phyloP scores from a whole-genome alignment of 139 green algal genomes.

The Trebouxia sp. region DNA sequence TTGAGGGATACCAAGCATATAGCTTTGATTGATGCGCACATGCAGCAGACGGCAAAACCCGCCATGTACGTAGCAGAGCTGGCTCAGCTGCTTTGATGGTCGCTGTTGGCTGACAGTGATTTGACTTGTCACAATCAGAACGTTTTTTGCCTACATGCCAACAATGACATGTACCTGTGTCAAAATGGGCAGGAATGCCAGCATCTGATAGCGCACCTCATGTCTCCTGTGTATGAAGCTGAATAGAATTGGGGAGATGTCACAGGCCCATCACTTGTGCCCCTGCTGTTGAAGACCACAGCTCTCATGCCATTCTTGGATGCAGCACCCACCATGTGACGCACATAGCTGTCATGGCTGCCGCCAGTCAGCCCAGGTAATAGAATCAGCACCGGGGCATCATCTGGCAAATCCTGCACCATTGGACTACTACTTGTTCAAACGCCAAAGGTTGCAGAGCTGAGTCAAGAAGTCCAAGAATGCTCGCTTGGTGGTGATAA shows the following conservation, averaged over 20 bases:
- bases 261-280: conserved; percentile 86
- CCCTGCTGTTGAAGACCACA: conserved; percentile 90
- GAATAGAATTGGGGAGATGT: conserved; percentile 93
- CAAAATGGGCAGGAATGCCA: background rate
- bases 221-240: conserved; percentile 89
- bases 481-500: no score
- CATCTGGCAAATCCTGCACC: conserved; percentile 46
- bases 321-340: conserved; percentile 64
- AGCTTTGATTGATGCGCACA: no score
- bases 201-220: conserved; percentile 44
- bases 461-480: no score
- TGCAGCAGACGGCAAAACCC: no score
- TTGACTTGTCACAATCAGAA: no score
- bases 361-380: conserved; percentile 92
- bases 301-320: conserved; percentile 52
- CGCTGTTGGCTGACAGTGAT: no score
- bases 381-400: conserved; percentile 84
- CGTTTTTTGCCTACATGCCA: no score
- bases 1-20: no score
- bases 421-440: background rate
- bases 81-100: no score
- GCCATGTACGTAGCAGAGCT: no score
- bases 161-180: background rate
- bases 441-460: background rate
- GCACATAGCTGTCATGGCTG: conserved; percentile 85